A percentile compares a stretch with the other conserved stretches of the same genome.
Evolutionary conservation across 306 rosid genomes (phyloP).

Genomic region (Cyamopsis tetragonoloba): DNA sequence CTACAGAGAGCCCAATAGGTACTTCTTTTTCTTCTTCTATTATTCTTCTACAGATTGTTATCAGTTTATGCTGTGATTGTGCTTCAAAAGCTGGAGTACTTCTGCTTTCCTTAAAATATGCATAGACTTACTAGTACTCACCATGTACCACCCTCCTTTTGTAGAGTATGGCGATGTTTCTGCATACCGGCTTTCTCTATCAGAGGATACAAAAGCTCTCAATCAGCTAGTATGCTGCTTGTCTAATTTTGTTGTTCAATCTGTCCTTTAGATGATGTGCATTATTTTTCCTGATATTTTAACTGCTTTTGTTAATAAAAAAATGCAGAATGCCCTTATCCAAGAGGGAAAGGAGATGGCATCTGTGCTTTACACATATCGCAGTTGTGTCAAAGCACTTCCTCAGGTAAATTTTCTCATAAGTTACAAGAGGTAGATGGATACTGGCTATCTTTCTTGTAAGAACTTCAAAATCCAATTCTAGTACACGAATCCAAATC

Average conservation of each 20-base stretch:
- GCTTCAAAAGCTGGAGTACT: background rate
- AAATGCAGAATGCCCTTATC: slow-evolving; percentile 68
- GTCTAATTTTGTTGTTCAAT: slow-evolving; percentile 2
- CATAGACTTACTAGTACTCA: background rate
- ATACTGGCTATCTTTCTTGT: too few species aligned
- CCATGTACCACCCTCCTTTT: background rate
- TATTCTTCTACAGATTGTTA: background rate
- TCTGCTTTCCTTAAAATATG: background rate
- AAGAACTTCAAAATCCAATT: too few species aligned
- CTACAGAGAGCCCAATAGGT: slow-evolving; percentile 92
- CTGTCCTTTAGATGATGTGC: background rate
- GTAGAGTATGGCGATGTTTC: slow-evolving; percentile 89
- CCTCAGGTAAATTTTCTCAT: slow-evolving; percentile 72
- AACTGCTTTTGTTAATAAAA: slow-evolving; percentile 16
- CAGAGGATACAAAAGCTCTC: slow-evolving; percentile 99
- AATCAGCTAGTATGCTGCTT: slow-evolving; percentile 74
- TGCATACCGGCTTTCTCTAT: slow-evolving; percentile 82
- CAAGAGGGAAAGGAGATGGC: slow-evolving; percentile 97
- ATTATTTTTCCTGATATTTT: background rate
- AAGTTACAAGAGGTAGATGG: background rate
- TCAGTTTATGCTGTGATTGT: slow-evolving; percentile 2
- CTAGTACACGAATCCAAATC: too few species aligned
- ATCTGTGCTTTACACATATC: slow-evolving; percentile 93
- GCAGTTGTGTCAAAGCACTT: slow-evolving; percentile 97
- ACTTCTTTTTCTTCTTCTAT: background rate